Base-by-base conservation (phyloP, 164 flowering plant species). In the Amborella trichopoda region DNA sequence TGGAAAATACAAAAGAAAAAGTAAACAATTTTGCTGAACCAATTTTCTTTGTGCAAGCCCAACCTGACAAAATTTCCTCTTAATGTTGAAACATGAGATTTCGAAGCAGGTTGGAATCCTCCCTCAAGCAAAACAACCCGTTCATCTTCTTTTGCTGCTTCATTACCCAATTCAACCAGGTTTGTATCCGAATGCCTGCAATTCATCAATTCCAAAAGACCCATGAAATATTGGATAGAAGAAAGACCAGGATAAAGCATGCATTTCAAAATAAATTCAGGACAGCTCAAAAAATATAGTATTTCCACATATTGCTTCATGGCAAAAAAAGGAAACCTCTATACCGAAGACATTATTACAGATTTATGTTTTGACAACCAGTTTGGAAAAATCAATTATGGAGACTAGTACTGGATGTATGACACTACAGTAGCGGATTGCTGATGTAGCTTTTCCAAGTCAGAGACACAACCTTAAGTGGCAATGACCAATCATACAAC, bases 171-270 rank as follows among this genome's bases (percentile, higher is more conserved):
- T 56, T 77, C 95, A 66, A 62, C 83, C 66, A 87, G 68, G 70
- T 82, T 84, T 55, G 38, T 70, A 67, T 88, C 99, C 54, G 96
- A 84, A 65, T 87, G 96, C 40, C 99, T 91, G 83, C 66, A 58
- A 14, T 11, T 33, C 16, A 23, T 43, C 26, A 40, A 50, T 26
- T 33, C 34, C 19, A 50, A 20, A 23, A 17, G n/a, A 17, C 4
- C 26, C 36, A n/a, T 6, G 17, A 52, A 19, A 3, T 2, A 20
- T 19, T 12, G 4, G 19, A 20, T 28, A 21, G 4, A 9, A 13
- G 17, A 8, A 30, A 3, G 3, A 3, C 38, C 22, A 19, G 36
- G 17, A 6, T n/a, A n/a, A n/a, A 9, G 5, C 6, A 38, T 8
- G 41, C 41, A 38, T 8, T n/a, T 13, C 11, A 28, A 44, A 2